Evolutionary conservation across 2,329 filamentous ascomycete genomes (phyloP), one percentile per base, ranked within the genome.

Genomic region (Neofusicoccum sp.): DNA sequence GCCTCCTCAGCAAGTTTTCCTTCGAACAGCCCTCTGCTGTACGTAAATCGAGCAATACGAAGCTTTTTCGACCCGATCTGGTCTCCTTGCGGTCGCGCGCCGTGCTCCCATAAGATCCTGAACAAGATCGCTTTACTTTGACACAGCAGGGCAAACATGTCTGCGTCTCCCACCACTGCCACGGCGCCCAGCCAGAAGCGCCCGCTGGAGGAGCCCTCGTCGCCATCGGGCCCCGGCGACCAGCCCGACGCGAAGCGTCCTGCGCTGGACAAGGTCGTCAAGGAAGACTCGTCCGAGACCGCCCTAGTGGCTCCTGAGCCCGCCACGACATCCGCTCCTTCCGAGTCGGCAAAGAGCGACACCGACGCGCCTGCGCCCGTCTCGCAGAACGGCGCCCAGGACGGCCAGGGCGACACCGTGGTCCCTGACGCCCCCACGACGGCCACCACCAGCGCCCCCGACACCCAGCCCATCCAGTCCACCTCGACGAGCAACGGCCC

Each of bases 191-290:
- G 88, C 64, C 87, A 91, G 74, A 99, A 99, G 86, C 93, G 95
- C 74, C 95, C 95, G 66, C 87, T 99, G 68, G 95, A 99, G 83
- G 95, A 98, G 75, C 91, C 94, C 9, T 98, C 95, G 16, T 99
- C 95, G 8, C 95, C 95, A 39, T 96, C 93, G 36, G 91, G 91
- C 66, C 89, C 90, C 43, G 92, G 87, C 75, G 95, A 98, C 72
- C 93, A 97, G 76, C 95, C 96, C 61, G 95, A 99, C 71, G 95
- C 95, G 66, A 99, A 99, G 83, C 91, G 95, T 70, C 95, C 92
- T 54, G 95, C 95, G 43, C 87, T 99, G 66, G 94, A 98, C 80
- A 99, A 98, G 83, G 84, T 93, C 70, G 84, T 90, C 70, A 92
- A 90, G 77, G 88, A 71, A 54, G 64, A 65, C 28, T 62, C 66